Evolutionary conservation across 169 alveolate species (phyloP), one percentile per base, ranked within the genome.

Genomic region (Plasmodium fragile): DNA sequence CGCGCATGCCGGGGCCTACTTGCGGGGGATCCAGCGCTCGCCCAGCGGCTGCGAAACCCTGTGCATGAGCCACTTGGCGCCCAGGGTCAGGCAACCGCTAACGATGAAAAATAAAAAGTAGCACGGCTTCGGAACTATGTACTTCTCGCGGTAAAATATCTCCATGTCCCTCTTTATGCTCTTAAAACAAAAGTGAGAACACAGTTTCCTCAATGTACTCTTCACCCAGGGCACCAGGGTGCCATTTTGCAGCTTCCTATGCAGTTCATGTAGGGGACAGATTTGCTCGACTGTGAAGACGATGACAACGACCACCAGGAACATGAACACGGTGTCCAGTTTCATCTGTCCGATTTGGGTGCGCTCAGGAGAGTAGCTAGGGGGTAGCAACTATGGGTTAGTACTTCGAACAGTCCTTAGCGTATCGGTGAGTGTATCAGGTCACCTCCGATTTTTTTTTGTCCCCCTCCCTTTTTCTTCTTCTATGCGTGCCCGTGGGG

Each of bases 11-110:
- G n/a, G 6, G 49, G 11, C 39, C 79, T 96, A 78, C 95, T 87
- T 84, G 92, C 92, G 92, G n/a, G 79, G 83, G 28, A 82, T 73
- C 53, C 82, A 45, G 36, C 39, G 34, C 18, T 82, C 92, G 13
- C 90, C 89, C 4, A 92, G 25, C 0, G 65, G 80, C 11, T 52
- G 13, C 3, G 91, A 92, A 18, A 77, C 18, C 49, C 45, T 59
- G 69, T 83, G 36, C 69, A 82, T 39, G 16, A 92, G 22, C 13
- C 18, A 83, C 70, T 78, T 82, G 30, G 32, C 70, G 7, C 43
- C 53, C 34, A 69, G 45, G 30, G 92, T 65, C 52, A 81, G 13
- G 83, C 90, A 92, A 10, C 75, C 95, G 75, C 92, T 72, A 39
- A 92, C 16, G 30, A 75, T 45, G 81, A 71, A 83, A 28, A 77